Conservation (phyloP, 1,139 yeast species). For the Suzukiozyma palmioleophila region DNA sequence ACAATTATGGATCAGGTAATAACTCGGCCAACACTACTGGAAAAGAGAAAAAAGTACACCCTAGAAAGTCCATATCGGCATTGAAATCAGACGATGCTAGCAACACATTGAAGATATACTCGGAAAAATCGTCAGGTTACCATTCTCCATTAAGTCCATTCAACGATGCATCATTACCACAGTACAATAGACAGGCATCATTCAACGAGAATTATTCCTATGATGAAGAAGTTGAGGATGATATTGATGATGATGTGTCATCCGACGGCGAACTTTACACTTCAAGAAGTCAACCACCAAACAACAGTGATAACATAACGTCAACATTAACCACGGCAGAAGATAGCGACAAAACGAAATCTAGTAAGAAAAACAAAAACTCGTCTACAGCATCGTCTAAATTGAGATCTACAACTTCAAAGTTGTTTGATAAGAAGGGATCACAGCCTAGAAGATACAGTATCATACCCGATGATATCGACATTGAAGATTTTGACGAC, state of each 20-base stretch:
- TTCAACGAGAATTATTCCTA: conserved; percentile 22
- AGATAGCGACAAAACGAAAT: conserved; percentile 3
- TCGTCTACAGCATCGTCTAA: conserved; percentile 35
- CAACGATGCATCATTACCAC: conserved; percentile 2
- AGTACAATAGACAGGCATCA: conserved; percentile 2
- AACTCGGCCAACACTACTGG: not conserved
- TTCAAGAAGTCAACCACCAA: conserved; percentile 9
- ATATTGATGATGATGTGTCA: conserved; percentile 29
- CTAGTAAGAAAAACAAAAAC: conserved; percentile 24
- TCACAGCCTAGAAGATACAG: conserved; percentile 70
- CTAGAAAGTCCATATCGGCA: conserved; percentile 9
- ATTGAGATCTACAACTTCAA: conserved; percentile 64
- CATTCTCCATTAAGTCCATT: conserved; percentile 8
- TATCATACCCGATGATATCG: conserved; percentile 65
- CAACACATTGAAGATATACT: conserved; percentile 1
- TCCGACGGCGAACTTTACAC: conserved; percentile 26
- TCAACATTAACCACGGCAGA: conserved; percentile 3
- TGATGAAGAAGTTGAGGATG: conserved; percentile 26
- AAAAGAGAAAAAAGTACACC: conserved; percentile 9
- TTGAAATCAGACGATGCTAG: conserved; percentile 9
- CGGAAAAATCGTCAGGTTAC: conserved; percentile 4
- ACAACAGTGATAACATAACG: conserved; percentile 9
- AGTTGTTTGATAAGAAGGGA: conserved; percentile 66
- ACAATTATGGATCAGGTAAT: conserved; percentile 1
- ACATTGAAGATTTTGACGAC: conserved; percentile 62